phyloP scores from a whole-genome alignment of 2,329 filamentous ascomycete genomes.

The Fusarium praegraminearum region DNA sequence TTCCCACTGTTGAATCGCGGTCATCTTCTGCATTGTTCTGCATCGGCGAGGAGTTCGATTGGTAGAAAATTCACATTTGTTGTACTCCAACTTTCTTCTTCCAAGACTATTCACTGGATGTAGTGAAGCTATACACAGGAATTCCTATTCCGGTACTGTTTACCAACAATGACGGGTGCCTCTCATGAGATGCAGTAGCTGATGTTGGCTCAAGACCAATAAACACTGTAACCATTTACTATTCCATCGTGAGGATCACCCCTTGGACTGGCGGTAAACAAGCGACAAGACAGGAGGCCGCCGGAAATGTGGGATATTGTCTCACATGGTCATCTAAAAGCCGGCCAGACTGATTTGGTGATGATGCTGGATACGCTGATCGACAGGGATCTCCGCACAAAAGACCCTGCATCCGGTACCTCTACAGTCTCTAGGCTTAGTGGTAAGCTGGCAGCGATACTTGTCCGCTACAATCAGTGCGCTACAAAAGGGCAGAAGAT shows the following conservation, averaged over 20 bases:
- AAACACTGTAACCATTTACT: neutral
- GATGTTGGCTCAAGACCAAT: neutral
- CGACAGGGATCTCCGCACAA: constrained; percentile 19
- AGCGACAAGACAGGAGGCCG: neutral
- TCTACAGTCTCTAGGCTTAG: constrained; percentile 7
- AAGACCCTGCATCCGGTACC: constrained; percentile 21
- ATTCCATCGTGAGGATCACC: too few relatives aligned
- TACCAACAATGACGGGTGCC: too few relatives aligned
- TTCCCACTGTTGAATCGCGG: neutral
- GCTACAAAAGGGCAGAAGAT: constrained; percentile 27
- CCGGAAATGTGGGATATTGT: neutral
- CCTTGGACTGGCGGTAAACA: neutral
- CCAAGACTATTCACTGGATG: too few relatives aligned
- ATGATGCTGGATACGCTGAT: neutral
- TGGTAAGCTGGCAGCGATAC: constrained; percentile 16
- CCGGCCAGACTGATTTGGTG: neutral
- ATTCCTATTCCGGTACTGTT: too few relatives aligned
- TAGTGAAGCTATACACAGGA: too few relatives aligned
- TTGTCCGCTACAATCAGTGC: constrained; percentile 13
- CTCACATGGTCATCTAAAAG: neutral
- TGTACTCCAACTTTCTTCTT: too few relatives aligned
- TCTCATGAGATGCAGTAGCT: neutral
- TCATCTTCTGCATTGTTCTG: neutral
- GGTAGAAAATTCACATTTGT: neutral
- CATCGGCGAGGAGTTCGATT: neutral